A percentile compares a stretch with the other conserved stretches of the same genome.
Evolutionary conservation across 1,139 yeast genomes (phyloP).

Genomic region (Sugiyamaella grinbergsii): DNA sequence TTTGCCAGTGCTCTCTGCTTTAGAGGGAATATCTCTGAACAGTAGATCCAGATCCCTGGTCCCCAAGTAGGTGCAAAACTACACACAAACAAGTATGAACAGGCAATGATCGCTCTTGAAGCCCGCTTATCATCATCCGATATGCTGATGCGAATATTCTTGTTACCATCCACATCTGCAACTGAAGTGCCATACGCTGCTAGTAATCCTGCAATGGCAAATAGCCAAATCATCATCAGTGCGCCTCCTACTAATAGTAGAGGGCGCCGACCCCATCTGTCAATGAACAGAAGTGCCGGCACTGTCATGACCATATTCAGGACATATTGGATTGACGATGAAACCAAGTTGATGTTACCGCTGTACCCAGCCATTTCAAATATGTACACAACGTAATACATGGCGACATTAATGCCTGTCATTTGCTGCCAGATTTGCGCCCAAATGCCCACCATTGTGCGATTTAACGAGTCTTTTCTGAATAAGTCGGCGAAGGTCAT

Average conservation of each 20-base stretch:
- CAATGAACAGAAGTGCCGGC: conserved; percentile 52
- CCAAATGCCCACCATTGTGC: conserved; percentile 56
- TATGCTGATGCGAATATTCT: conserved; percentile 53
- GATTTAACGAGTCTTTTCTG: conserved; percentile 50
- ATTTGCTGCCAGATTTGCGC: conserved; percentile 74
- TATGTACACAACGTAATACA: conserved; percentile 45
- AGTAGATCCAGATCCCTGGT: conserved; percentile 60
- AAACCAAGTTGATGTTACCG: conserved; percentile 45
- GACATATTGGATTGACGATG: conserved; percentile 62
- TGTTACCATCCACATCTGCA: conserved; percentile 46
- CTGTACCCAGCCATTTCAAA: conserved; percentile 45
- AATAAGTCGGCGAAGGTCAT: conserved; percentile 51
- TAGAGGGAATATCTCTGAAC: conserved; percentile 58
- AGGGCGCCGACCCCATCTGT: conserved; percentile 57
- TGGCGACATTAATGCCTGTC: conserved; percentile 71
- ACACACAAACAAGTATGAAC: conserved; percentile 63
- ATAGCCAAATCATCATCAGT: conserved; percentile 50
- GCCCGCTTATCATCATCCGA: conserved; percentile 44
- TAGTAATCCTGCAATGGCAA: conserved; percentile 49
- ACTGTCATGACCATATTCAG: conserved; percentile 46
- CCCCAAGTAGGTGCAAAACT: conserved; percentile 73
- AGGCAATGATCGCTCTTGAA: conserved; percentile 57
- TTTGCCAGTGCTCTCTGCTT: conserved; percentile 57
- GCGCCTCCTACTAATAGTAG: conserved; percentile 44
- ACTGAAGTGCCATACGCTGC: conserved; percentile 46